phyloP scores from a whole-genome alignment of 208 protist species.

The Angomonas deanei region DNA sequence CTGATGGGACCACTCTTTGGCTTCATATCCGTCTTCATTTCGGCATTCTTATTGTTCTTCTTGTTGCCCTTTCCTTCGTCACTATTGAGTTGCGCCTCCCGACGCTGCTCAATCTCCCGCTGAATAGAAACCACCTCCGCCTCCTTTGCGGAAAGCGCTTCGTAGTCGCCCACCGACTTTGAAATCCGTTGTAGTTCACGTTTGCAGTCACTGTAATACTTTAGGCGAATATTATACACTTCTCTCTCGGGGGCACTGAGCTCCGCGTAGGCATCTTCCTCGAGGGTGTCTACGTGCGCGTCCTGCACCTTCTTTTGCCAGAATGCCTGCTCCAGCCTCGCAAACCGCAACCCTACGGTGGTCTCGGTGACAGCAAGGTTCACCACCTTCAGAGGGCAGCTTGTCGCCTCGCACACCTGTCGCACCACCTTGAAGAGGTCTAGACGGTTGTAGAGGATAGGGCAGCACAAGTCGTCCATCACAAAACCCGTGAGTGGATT shows the following conservation, averaged over 20 bases:
- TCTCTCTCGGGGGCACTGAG: constrained; percentile 39
- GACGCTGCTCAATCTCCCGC: constrained; percentile 13
- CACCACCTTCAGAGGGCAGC: constrained; percentile 40
- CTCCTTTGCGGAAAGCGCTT: constrained; percentile 10
- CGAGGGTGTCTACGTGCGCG: constrained; percentile 39
- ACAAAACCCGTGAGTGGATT: constrained; percentile 30
- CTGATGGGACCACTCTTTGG: neutral
- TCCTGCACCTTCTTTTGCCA: constrained; percentile 27
- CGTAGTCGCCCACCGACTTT: constrained; percentile 18
- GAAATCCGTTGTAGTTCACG: constrained; percentile 26
- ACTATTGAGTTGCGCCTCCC: neutral
- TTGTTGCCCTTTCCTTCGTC: constrained; percentile 4
- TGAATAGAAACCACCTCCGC: constrained; percentile 18
- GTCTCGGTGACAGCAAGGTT: constrained; percentile 65
- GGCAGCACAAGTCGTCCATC: constrained; percentile 64
- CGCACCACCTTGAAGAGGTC: constrained; percentile 40
- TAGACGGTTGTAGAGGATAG: constrained; percentile 41
- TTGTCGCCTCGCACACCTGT: constrained; percentile 24
- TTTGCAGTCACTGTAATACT: constrained; percentile 79
- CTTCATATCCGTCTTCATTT: constrained; percentile 1
- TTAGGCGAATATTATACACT: constrained; percentile 64
- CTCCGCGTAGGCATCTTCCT: constrained; percentile 71
- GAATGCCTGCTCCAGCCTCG: constrained; percentile 23
- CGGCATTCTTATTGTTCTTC: neutral
- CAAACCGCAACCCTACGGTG: constrained; percentile 40